Conservation (phyloP, 1,139 yeast species). For the Insectozyma bohioensis region DNA sequence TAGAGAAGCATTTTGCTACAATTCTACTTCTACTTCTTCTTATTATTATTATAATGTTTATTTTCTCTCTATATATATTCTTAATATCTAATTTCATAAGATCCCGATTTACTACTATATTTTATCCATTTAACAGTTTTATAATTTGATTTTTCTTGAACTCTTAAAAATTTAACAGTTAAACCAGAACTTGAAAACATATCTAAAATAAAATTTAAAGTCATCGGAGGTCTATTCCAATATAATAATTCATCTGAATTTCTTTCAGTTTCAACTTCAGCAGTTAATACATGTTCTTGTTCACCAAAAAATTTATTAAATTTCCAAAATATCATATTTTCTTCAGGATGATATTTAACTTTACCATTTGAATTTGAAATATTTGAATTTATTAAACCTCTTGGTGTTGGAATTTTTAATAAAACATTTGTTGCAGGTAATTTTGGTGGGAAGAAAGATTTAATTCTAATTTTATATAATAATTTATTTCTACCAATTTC, state of each 20-base stretch:
- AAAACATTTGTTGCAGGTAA: slow-evolving; percentile 65
- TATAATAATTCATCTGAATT: slow-evolving; percentile 20
- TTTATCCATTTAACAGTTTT: slow-evolving; percentile 86
- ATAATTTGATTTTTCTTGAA: slow-evolving; percentile 65
- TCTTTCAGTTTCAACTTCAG: slow-evolving; percentile 41
- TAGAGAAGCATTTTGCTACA: no score
- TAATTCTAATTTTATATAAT: slow-evolving; percentile 59
- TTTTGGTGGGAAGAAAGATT: slow-evolving; percentile 63
- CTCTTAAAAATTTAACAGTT: slow-evolving; percentile 69
- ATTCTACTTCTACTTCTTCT: no score
- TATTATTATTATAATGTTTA: no score
- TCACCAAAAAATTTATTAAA: slow-evolving; percentile 69
- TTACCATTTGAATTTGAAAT: slow-evolving; percentile 61
- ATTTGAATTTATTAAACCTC: slow-evolving; percentile 53
- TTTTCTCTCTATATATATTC: slow-evolving; percentile 4
- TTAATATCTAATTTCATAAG: slow-evolving; percentile 72
- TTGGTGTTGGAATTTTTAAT: slow-evolving; percentile 70
- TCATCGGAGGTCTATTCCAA: slow-evolving; percentile 80
- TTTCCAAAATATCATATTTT: slow-evolving; percentile 66
- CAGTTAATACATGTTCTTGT: slow-evolving; percentile 57
- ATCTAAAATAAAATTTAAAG: slow-evolving; percentile 64
- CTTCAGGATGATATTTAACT: slow-evolving; percentile 66
- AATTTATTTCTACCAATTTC: slow-evolving; percentile 50
- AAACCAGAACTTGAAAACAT: slow-evolving; percentile 83
- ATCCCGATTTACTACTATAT: slow-evolving; percentile 72